These are phyloP conservation scores for Fusarium xyrophilum DNA, from an alignment of 2,329 filamentous ascomycete species.

Conservation along the genomic window DNA sequence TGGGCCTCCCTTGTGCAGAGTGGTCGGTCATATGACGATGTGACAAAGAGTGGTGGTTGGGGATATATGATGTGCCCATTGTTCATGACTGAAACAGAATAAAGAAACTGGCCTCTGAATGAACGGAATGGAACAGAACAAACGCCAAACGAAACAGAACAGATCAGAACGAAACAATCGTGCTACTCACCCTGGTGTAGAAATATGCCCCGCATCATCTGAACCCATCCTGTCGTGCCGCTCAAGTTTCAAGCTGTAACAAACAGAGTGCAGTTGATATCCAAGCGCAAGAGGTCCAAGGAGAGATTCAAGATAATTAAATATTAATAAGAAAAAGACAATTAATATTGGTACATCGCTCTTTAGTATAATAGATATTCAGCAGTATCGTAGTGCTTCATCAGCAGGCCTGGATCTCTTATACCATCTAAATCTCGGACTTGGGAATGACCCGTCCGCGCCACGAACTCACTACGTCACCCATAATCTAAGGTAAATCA, in stretches of 20 bases:
- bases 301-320: not conserved
- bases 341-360: not conserved
- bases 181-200: constrained; percentile 30
- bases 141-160: constrained; percentile 12
- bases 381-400: not conserved
- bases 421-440: constrained; percentile 1
- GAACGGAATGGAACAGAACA: not conserved
- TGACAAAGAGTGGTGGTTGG: not conserved
- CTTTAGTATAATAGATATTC: not conserved
- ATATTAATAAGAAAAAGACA: not conserved
- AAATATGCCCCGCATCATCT: constrained; percentile 31
- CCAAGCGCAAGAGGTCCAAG: not conserved
- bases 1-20: not conserved
- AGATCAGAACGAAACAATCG: constrained; percentile 15
- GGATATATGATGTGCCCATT: not conserved
- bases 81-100: not conserved
- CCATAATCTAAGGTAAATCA: constrained; percentile 8
- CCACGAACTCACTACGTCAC: constrained; percentile 39
- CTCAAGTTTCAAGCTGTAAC: constrained; percentile 29
- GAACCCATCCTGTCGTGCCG: constrained; percentile 39
- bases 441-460: constrained; percentile 26
- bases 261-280: constrained; percentile 1
- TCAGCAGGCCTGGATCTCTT: constrained; percentile 11
- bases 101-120: constrained; percentile 9
- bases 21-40: constrained; percentile 30